These are phyloP conservation scores for Zygosaccharomyces siamensis DNA, from an alignment of 805 yeast species.

Conservation along the genomic window DNA sequence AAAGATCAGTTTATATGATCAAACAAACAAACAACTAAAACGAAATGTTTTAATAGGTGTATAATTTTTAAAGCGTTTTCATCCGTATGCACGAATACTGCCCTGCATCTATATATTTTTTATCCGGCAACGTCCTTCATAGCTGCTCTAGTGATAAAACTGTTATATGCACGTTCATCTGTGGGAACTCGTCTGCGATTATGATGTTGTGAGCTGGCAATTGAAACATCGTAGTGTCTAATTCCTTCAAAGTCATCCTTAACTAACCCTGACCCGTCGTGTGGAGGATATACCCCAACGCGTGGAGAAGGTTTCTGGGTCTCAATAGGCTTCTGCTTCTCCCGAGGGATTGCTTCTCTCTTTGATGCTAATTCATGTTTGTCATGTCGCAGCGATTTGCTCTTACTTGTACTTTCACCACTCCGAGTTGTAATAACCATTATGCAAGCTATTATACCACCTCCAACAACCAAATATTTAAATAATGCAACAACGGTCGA, in stretches of 20 bases:
- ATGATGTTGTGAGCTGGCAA: constrained; percentile 16
- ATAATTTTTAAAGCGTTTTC: constrained; percentile 29
- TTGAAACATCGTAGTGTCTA: constrained; percentile 27
- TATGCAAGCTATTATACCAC: constrained; percentile 18
- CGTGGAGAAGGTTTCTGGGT: background rate
- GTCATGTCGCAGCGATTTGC: constrained; percentile 1
- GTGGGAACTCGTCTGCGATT: constrained; percentile 4
- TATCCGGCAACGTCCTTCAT: constrained; percentile 2
- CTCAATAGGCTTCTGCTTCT: background rate
- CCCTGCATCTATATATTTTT: background rate
- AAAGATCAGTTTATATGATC: background rate
- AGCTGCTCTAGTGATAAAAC: constrained; percentile 12
- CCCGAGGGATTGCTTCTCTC: background rate
- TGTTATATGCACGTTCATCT: constrained; percentile 11
- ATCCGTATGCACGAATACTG: constrained; percentile 9
- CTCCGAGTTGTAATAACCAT: constrained; percentile 12
- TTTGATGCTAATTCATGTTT: background rate
- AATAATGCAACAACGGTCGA: constrained; percentile 21
- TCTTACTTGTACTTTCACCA: background rate
- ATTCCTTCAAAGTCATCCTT: constrained; percentile 20
- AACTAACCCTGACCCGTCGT: constrained; percentile 6
- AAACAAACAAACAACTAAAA: constrained; percentile 7
- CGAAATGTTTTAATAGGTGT: constrained; percentile 28
- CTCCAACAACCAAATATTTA: constrained; percentile 21
- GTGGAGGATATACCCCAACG: background rate